Percentiles rank a stretch among this genome's conserved stretches.
These are phyloP conservation scores for Tilletia caries DNA, from an alignment of 1,284 basidiomycete species.

Conservation along the genomic window DNA sequence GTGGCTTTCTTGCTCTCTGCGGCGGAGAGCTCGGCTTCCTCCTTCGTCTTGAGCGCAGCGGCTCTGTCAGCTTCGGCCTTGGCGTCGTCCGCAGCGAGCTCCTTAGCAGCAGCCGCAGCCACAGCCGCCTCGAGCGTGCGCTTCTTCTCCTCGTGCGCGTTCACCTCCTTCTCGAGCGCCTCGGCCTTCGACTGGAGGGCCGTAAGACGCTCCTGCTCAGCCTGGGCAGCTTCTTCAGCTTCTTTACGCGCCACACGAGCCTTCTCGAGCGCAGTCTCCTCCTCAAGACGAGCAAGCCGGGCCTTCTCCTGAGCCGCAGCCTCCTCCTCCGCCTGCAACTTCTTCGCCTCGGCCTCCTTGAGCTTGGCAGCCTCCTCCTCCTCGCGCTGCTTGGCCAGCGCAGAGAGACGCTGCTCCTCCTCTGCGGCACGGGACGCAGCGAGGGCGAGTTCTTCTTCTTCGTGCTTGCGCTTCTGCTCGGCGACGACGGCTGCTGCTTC, in stretches of 20 bases:
- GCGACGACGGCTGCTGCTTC: conserved; percentile 1
- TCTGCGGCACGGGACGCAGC: conserved; percentile 2
- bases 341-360: background rate
- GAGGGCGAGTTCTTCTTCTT: conserved; percentile 4
- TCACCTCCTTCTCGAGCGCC: background rate
- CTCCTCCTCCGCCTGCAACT: background rate
- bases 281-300: background rate
- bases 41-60: background rate
- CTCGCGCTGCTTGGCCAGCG: background rate
- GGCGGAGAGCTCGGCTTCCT: conserved; percentile 4
- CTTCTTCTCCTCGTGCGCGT: conserved; percentile 2
- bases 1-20: conserved; percentile 10
- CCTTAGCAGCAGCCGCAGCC: background rate
- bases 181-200: background rate
- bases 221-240: background rate
- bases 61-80: conserved; percentile 1
- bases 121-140: conserved; percentile 10
- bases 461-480: background rate
- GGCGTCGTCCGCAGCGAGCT: background rate
- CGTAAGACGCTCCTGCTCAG: background rate
- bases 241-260: background rate
- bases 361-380: background rate
- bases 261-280: conserved; percentile 1
- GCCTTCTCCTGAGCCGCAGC: background rate
- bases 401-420: conserved; percentile 9